A percentile compares a stretch with the other conserved stretches of the same genome.
These are phyloP conservation scores for Globisporangium cylindrosporum DNA, from an alignment of 352 stramenopile species.

Conservation along the genomic window DNA sequence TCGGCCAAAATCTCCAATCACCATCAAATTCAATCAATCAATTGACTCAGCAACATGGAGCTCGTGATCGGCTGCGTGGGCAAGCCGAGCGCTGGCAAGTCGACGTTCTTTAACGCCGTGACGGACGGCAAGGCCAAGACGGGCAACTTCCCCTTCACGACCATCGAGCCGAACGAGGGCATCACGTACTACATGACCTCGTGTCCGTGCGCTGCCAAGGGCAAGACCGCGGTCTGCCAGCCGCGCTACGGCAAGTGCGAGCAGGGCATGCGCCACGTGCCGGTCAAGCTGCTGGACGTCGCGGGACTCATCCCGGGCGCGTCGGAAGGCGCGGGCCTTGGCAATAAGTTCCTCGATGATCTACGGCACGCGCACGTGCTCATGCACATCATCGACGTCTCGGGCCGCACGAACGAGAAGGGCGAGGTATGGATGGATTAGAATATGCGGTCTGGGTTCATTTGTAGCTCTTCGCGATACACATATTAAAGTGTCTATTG, in stretches of 20 bases:
- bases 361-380: constrained; percentile 86
- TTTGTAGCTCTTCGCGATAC: not conserved
- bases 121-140: constrained; percentile 87
- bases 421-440: constrained; percentile 33
- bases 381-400: constrained; percentile 90
- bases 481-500: not conserved
- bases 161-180: constrained; percentile 87
- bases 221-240: constrained; percentile 60
- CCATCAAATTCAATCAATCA: constrained; percentile 2
- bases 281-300: constrained; percentile 84
- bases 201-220: constrained; percentile 69
- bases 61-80: constrained; percentile 87
- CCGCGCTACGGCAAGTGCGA: constrained; percentile 80
- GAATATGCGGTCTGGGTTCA: not conserved
- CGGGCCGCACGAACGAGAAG: constrained; percentile 88
- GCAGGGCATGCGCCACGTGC: constrained; percentile 69
- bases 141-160: constrained; percentile 89
- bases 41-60: constrained; percentile 44
- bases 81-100: constrained; percentile 87
- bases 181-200: constrained; percentile 88
- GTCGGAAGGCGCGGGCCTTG: constrained; percentile 92
- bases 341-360: constrained; percentile 98
- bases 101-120: constrained; percentile 90
- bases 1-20: not conserved
- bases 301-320: constrained; percentile 78